phyloP scores from a whole-genome alignment of 2,329 filamentous ascomycete species.

The Botrytis byssoidea region DNA sequence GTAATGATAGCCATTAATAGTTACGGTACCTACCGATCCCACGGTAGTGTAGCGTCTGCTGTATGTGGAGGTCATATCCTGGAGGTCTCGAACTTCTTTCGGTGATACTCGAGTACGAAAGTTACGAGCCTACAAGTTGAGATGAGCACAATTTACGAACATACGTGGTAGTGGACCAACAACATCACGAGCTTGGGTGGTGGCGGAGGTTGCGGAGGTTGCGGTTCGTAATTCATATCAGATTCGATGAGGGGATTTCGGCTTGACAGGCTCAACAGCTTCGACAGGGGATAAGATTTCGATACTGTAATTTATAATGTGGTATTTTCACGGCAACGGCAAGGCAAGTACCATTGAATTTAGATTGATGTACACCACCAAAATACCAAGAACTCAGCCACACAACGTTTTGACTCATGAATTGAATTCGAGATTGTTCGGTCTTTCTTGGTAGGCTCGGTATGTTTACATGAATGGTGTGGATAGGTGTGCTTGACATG shows the following conservation, averaged over 20 bases:
- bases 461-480: not conserved
- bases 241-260: not conserved
- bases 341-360: not conserved
- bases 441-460: not conserved
- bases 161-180: slow-evolving; percentile 5
- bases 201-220: slow-evolving; percentile 12
- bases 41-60: not conserved
- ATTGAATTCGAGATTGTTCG: not conserved
- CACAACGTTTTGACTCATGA: not conserved
- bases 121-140: not conserved
- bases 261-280: not conserved
- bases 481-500: not conserved
- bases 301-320: not conserved
- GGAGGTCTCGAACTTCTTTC: not conserved
- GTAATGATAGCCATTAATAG: not conserved
- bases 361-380: not conserved
- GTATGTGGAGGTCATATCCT: not conserved
- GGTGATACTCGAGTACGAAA: slow-evolving; percentile 9
- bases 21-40: not conserved
- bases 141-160: slow-evolving; percentile 3
- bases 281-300: not conserved
- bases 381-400: slow-evolving; percentile 15
- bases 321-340: not conserved
- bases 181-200: not conserved
- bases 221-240: not conserved